Percentiles rank a stretch among this genome's conserved stretches.
Evolutionary conservation across 257 asterid genomes (phyloP).

Genomic region (Gardenia jasminoides): DNA sequence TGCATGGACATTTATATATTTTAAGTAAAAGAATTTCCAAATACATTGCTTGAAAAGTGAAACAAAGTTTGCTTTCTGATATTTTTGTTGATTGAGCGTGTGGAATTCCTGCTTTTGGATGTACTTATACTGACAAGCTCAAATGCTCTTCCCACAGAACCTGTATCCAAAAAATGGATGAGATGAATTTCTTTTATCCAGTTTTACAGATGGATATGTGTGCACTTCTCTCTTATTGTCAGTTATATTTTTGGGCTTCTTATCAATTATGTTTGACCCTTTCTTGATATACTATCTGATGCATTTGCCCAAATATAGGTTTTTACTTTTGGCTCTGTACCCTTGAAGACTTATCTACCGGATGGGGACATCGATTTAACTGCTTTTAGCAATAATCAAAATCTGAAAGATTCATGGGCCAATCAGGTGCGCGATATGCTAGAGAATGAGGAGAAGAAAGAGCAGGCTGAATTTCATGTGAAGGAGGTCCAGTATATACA

Average conservation of each 20-base stretch:
- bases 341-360: conserved; percentile 90
- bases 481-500: conserved; percentile 98
- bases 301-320: conserved; percentile 40
- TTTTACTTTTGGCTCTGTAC: conserved; percentile 87
- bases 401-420: conserved; percentile 87
- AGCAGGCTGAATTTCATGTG: conserved; percentile 87
- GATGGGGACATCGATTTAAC: conserved; percentile 95
- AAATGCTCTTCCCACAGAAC: background rate
- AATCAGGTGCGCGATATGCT: conserved; percentile 81
- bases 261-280: conserved; percentile 1
- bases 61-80: background rate
- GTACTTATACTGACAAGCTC: background rate
- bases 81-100: background rate
- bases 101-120: background rate
- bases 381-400: conserved; percentile 69
- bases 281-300: background rate
- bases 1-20: background rate
- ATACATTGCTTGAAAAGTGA: background rate
- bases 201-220: background rate
- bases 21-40: background rate
- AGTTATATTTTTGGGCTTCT: background rate
- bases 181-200: background rate
- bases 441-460: conserved; percentile 86
- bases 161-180: background rate
- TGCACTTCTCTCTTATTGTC: conserved; percentile 1